phyloP scores from a whole-genome alignment of 2,329 filamentous ascomycete species.

The Alternaria conjuncta region DNA sequence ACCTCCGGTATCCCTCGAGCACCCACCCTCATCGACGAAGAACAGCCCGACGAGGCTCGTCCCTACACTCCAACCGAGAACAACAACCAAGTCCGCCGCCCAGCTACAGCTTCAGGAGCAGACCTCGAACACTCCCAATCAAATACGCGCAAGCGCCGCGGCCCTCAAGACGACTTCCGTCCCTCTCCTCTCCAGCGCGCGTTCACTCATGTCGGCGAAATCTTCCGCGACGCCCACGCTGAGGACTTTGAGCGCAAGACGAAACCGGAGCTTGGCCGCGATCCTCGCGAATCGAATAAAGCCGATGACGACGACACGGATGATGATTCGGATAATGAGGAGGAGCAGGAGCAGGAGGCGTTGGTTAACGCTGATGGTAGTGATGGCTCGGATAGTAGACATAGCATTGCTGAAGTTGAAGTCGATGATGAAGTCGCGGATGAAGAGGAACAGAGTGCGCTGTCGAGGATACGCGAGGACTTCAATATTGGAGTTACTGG shows the following conservation, averaged over 20 bases:
- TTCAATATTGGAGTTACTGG: conserved; percentile 16
- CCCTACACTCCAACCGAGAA: not conserved
- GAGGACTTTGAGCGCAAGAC: conserved; percentile 90
- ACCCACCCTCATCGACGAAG: conserved; percentile 37
- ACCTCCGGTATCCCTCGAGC: conserved; percentile 9
- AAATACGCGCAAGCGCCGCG: conserved; percentile 26
- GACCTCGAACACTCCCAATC: conserved; percentile 24
- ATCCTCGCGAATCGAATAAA: conserved; percentile 35
- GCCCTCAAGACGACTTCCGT: conserved; percentile 20
- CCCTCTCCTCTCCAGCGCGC: conserved; percentile 49
- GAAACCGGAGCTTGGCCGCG: conserved; percentile 54
- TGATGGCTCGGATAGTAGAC: not conserved
- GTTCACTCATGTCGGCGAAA: conserved; percentile 64
- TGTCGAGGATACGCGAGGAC: conserved; percentile 20
- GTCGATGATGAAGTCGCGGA: conserved; percentile 11
- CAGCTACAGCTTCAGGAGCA: conserved; percentile 18
- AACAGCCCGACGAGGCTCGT: conserved; percentile 23
- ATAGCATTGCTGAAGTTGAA: not conserved
- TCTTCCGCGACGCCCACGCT: conserved; percentile 83
- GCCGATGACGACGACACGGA: conserved; percentile 37
- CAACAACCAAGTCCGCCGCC: conserved; percentile 18
- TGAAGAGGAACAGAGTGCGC: conserved; percentile 20
- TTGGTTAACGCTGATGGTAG: not conserved
- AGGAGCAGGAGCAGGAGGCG: not conserved
- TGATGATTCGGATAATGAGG: conserved; percentile 20